Base-by-base conservation (phyloP, 2,329 filamentous ascomycete genomes). In the Trichocomaceae sp. region DNA sequence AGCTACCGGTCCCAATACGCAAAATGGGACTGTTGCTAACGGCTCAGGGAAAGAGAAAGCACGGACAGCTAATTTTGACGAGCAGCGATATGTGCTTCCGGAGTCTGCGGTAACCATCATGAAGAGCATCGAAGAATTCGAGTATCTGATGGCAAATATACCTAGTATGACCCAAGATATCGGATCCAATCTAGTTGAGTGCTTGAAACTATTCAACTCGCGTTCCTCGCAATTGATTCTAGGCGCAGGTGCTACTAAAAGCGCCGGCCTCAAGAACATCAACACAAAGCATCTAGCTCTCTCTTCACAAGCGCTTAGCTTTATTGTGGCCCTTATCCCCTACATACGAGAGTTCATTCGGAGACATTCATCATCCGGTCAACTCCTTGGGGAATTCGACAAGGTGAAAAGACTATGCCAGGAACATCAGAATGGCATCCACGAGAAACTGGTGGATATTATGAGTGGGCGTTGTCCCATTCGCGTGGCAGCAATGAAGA, bases 201-300 rank as follows among this genome's bases (percentile, higher is more conserved):
- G 95, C 66, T 79, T 97, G 13, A 88, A 93, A 61, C 79, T 95
- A 3, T 99, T 97, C 79, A 96, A 99, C 70, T 96, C 90, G 2
- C 86, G 93, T 19, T 91, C 91, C 56, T 95, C 88, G n/a, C 93
- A 99, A 68, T 81, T 99, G 56, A 96, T 99, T 60, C 83, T 99
- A 6, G 93, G 93, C 1, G 93, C 93, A 1, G 93, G 93, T 4
- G 93, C 93, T 3, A 96, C 89, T 5, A 80, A 84, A 35, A 90
- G 87, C 22, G 93, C 91, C 1, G 92, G 92, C 0, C 77, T 99
- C 19, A 96, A 90, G 69, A 96, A 96, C 65, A 99, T 99, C 68
- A 96, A 89, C 0, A 96, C 93, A 0, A 93, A 93, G 64, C 92
- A 99, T 72, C 81, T 99, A 1, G 91, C 93, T 0, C 83, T 97